Evolutionary conservation across 352 stramenopile species (phyloP).

Genomic region (Thalassiosira oceanica): DNA sequence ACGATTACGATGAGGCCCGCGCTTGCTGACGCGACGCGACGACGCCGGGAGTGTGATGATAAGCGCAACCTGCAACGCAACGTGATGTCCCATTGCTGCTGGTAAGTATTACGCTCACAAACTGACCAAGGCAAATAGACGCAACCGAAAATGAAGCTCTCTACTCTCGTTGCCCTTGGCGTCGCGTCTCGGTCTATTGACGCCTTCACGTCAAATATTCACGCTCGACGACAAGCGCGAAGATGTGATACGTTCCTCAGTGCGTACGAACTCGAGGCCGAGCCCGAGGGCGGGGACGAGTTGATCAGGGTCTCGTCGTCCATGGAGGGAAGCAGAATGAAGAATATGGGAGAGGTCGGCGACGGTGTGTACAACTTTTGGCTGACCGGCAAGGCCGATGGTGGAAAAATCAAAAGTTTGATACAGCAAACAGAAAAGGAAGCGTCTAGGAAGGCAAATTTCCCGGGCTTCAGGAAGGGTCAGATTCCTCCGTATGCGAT

Average conservation of each 20-base stretch:
- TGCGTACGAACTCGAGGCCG: conserved; percentile 64
- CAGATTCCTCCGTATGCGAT: conserved; percentile 71
- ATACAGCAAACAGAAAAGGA: conserved; percentile 69
- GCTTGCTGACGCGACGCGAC: too few species aligned
- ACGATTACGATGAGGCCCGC: too few species aligned
- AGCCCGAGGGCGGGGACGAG: conserved; percentile 76
- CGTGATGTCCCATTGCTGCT: too few species aligned
- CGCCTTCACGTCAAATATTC: too few species aligned
- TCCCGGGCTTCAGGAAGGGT: conserved; percentile 76
- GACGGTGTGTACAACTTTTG: conserved; percentile 72
- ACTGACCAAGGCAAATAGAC: too few species aligned
- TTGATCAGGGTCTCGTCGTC: conserved; percentile 47
- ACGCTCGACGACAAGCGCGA: too few species aligned
- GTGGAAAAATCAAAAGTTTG: conserved; percentile 62
- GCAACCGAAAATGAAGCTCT: too few species aligned
- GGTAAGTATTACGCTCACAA: too few species aligned
- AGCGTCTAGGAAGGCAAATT: conserved; percentile 75
- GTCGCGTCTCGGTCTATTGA: too few species aligned
- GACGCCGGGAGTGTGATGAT: too few species aligned
- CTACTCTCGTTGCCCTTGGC: too few species aligned
- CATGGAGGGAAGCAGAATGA: conserved; percentile 55
- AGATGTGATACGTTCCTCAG: conserved; percentile 33
- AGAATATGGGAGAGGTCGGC: conserved; percentile 52
- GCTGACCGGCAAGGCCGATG: conserved; percentile 52
- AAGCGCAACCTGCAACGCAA: too few species aligned